phyloP scores from a whole-genome alignment of 345 rosid genomes.

The Gossypium raimondii region DNA sequence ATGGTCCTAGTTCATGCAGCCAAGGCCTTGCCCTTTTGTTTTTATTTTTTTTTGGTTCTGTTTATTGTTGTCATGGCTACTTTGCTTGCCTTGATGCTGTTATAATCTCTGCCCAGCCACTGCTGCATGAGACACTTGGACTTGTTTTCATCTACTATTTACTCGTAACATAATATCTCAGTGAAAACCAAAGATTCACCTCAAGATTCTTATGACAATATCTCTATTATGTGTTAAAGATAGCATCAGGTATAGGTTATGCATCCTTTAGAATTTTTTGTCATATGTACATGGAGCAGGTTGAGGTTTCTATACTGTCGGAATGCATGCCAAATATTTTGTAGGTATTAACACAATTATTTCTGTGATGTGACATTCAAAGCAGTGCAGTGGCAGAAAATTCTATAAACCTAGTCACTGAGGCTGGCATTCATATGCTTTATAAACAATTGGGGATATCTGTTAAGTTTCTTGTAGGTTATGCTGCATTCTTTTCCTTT shows the following conservation, averaged over 20 bases:
- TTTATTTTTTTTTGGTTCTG: background rate
- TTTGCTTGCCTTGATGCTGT: background rate
- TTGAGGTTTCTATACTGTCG: background rate
- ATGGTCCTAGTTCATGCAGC: conserved; percentile 7
- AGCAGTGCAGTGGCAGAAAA: background rate
- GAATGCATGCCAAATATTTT: background rate
- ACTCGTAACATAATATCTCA: background rate
- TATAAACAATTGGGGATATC: background rate
- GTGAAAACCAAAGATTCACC: background rate
- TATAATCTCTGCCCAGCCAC: background rate
- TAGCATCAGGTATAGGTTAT: background rate
- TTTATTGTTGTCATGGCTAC: background rate
- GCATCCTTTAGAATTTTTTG: background rate
- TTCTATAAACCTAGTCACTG: conserved; percentile 1
- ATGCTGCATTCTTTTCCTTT: background rate
- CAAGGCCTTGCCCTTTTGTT: background rate
- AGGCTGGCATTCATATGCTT: background rate
- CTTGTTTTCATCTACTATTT: background rate
- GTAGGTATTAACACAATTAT: background rate
- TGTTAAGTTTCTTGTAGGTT: background rate
- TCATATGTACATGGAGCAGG: background rate
- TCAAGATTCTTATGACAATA: background rate
- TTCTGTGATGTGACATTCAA: background rate
- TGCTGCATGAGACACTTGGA: background rate
- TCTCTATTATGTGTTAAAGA: background rate